phyloP scores from a whole-genome alignment of 805 yeast genomes.

The Lipomyces starkeyi region DNA sequence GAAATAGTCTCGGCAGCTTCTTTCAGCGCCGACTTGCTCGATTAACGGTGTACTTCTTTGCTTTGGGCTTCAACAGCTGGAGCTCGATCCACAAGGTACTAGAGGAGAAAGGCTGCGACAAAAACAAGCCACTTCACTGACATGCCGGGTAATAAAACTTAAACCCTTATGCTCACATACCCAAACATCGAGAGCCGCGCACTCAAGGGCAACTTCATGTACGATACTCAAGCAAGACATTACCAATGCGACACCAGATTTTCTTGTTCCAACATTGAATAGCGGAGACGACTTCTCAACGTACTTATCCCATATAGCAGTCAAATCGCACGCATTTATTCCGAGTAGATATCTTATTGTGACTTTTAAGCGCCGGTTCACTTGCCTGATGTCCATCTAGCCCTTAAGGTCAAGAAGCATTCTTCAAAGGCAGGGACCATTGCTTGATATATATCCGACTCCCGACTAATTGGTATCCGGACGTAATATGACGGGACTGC shows the following conservation, averaged over 20 bases:
- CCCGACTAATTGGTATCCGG: background rate
- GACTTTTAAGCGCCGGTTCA: background rate
- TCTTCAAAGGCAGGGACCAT: too few species aligned
- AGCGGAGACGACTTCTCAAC: background rate
- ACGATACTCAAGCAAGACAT: too few species aligned
- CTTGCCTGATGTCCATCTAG: background rate
- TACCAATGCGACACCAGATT: too few species aligned
- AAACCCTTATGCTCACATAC: background rate
- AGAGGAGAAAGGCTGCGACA: too few species aligned
- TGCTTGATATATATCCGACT: too few species aligned
- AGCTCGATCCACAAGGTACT: too few species aligned
- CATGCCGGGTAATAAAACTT: background rate
- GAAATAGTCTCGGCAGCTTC: background rate
- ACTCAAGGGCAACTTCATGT: too few species aligned
- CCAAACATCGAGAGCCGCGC: background rate
- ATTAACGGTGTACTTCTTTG: background rate
- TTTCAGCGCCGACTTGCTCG: background rate
- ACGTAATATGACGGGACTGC: background rate
- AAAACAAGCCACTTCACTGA: too few species aligned
- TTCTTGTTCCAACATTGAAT: too few species aligned
- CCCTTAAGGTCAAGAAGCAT: background rate
- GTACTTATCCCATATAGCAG: background rate
- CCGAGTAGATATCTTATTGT: background rate
- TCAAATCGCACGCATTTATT: background rate
- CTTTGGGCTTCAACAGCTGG: too few species aligned